Percentiles rank a stretch among this genome's conserved stretches.
These are phyloP conservation scores for Trichoderma reesei DNA, from an alignment of 495 filamentous ascomycete genomes.

Conservation along the genomic window DNA sequence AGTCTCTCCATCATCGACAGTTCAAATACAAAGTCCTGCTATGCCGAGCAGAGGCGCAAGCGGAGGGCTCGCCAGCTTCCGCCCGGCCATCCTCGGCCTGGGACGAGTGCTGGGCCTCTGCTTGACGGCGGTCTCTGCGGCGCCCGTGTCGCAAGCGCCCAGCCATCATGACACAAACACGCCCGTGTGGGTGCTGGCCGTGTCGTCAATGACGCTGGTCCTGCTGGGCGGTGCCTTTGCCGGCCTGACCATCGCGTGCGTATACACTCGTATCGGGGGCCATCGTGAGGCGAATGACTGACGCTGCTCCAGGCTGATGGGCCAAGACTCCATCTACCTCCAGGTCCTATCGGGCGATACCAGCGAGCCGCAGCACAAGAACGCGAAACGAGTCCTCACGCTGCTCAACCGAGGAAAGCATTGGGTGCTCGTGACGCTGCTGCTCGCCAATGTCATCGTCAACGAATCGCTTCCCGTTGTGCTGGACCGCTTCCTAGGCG, in stretches of 20 bases:
- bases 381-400: constrained; percentile 70
- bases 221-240: constrained; percentile 90
- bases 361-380: constrained; percentile 64
- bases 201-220: constrained; percentile 50
- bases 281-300: not conserved
- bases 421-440: constrained; percentile 95
- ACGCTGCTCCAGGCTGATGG: constrained; percentile 45
- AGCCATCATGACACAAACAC: constrained; percentile 18
- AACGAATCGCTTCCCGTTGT: constrained; percentile 96
- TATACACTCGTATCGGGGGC: constrained; percentile 1
- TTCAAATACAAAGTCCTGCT: not conserved
- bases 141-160: constrained; percentile 17
- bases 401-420: constrained; percentile 86
- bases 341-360: constrained; percentile 81
- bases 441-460: constrained; percentile 94
- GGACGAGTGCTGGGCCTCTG: constrained; percentile 24
- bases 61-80: constrained; percentile 10
- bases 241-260: constrained; percentile 81
- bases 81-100: constrained; percentile 13
- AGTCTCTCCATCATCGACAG: not conserved
- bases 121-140: constrained; percentile 26
- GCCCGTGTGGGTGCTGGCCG: constrained; percentile 35
- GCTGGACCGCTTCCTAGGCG: constrained; percentile 84
- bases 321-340: constrained; percentile 91
- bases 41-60: not conserved